A percentile compares a stretch with the other conserved stretches of the same genome.
phyloP scores from a whole-genome alignment of 2,329 filamentous ascomycete species.

The Botrytis porri region DNA sequence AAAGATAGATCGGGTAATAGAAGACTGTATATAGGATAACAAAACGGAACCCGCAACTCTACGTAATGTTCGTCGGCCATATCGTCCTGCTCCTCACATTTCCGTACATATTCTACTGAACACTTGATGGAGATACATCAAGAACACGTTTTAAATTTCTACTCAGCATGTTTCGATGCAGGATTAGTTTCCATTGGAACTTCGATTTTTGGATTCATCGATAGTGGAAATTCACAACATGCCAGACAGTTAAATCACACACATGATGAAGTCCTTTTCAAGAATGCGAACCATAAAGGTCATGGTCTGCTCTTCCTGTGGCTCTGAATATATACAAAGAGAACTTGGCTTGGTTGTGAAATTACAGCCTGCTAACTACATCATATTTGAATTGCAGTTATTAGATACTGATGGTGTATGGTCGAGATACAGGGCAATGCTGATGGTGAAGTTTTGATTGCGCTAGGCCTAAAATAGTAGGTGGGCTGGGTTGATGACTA shows the following conservation, averaged over 20 bases:
- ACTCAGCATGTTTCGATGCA: background rate
- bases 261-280: background rate
- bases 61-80: background rate
- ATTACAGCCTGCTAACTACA: no score
- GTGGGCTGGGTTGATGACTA: background rate
- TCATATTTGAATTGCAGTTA: no score
- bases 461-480: background rate
- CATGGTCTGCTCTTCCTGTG: background rate
- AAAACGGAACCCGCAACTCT: background rate
- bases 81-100: background rate
- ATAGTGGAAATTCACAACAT: background rate
- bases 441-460: background rate
- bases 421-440: background rate
- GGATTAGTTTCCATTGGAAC: background rate
- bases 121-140: background rate
- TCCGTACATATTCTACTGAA: background rate
- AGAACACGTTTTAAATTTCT: background rate
- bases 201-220: background rate
- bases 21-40: background rate
- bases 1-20: background rate
- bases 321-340: no score
- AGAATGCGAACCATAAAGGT: background rate
- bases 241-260: background rate
- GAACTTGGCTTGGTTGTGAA: no score
- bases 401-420: background rate